A percentile compares a stretch with the other conserved stretches of the same genome.
Conservation (phyloP, 352 stramenopile species). For the Phytophthora idaei region DNA sequence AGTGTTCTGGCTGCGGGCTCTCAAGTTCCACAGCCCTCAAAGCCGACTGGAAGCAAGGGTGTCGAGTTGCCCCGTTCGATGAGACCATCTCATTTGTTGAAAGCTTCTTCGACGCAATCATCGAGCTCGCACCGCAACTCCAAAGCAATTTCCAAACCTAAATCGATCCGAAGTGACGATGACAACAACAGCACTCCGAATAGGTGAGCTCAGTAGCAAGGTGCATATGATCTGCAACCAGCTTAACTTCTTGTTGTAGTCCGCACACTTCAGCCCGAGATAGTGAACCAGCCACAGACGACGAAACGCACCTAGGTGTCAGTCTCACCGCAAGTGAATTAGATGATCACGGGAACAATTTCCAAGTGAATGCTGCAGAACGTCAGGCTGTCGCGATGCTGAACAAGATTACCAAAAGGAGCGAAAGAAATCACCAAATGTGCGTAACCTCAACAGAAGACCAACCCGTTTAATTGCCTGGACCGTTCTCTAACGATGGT, state of each 20-base stretch:
- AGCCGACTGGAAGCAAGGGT: constrained; percentile 19
- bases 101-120: constrained; percentile 4
- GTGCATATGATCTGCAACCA: background rate
- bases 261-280: constrained; percentile 29
- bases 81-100: constrained; percentile 18
- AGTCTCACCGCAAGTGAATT: background rate
- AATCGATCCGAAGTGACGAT: constrained; percentile 5
- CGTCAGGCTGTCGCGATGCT: constrained; percentile 46
- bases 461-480: background rate
- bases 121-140: constrained; percentile 16
- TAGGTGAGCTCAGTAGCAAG: constrained; percentile 17
- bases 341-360: background rate
- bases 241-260: constrained; percentile 17
- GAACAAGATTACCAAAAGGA: constrained; percentile 40
- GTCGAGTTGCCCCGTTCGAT: constrained; percentile 14
- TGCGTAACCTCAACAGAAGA: constrained; percentile 12
- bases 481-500: background rate
- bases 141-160: constrained; percentile 7
- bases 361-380: constrained; percentile 30
- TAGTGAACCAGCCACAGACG: constrained; percentile 45
- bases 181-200: constrained; percentile 18
- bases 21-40: constrained; percentile 19
- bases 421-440: constrained; percentile 50
- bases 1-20: background rate
- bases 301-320: constrained; percentile 13